Evolutionary conservation across 441 rosid genomes (phyloP).

Genomic region (Bocquillonia castaneifolia): DNA sequence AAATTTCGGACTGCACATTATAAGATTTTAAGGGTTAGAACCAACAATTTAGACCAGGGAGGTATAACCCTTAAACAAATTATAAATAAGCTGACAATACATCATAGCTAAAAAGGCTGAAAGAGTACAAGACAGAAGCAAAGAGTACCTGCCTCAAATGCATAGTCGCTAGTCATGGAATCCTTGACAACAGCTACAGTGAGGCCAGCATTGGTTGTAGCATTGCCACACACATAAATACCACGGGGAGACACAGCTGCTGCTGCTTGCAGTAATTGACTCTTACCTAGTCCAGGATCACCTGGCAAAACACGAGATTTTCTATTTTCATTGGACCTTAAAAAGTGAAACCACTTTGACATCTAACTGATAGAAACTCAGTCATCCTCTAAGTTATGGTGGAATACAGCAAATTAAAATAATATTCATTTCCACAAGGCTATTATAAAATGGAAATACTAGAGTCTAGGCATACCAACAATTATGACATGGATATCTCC

Average conservation of each 20-base stretch:
- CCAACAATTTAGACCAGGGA: not conserved
- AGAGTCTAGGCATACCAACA: conserved; percentile 60
- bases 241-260: conserved; percentile 95
- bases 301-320: conserved; percentile 41
- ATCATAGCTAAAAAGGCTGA: conserved; percentile 3
- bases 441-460: conserved; percentile 15
- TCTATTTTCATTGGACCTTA: conserved; percentile 6
- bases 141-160: conserved; percentile 86
- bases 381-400: no score
- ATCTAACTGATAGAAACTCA: conserved; percentile 1
- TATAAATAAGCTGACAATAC: not conserved
- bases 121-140: conserved; percentile 25
- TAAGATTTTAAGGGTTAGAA: not conserved
- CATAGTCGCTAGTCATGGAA: conserved; percentile 84
- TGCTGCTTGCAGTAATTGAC: conserved; percentile 97
- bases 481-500: conserved; percentile 98
- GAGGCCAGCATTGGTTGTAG: conserved; percentile 94
- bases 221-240: conserved; percentile 96
- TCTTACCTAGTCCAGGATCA: conserved; percentile 98
- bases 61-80: not conserved
- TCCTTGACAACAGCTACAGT: conserved; percentile 98
- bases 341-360: not conserved
- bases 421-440: not conserved
- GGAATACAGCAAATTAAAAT: no score
- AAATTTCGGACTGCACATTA: not conserved